Conservation (phyloP, 768 basidiomycete species). For the Lentinus brumalis region DNA sequence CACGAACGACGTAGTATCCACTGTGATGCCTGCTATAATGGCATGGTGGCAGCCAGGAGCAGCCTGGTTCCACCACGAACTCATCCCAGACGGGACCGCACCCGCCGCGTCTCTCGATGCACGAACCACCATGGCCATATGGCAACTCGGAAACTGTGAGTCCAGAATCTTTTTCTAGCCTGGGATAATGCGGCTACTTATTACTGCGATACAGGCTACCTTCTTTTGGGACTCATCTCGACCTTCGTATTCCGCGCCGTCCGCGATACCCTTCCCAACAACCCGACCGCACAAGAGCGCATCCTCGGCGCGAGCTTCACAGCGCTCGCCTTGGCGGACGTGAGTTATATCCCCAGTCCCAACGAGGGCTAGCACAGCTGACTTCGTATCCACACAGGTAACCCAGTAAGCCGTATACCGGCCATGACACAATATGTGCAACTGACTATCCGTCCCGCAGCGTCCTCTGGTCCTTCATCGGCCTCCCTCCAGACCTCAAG, state of each 20-base stretch:
- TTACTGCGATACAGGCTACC: slow-evolving; percentile 47
- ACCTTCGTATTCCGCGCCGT: slow-evolving; percentile 69
- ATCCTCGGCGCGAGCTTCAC: slow-evolving; percentile 64
- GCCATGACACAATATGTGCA: neutral
- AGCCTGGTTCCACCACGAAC: slow-evolving; percentile 66
- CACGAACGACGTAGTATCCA: slow-evolving; percentile 41
- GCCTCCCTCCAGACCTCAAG: slow-evolving; percentile 57
- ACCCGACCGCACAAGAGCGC: slow-evolving; percentile 66
- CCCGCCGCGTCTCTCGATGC: slow-evolving; percentile 38
- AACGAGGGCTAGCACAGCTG: slow-evolving; percentile 3
- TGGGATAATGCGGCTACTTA: neutral
- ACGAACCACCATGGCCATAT: slow-evolving; percentile 60
- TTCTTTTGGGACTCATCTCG: slow-evolving; percentile 64
- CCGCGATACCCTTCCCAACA: slow-evolving; percentile 56
- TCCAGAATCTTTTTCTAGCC: neutral
- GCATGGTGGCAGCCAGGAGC: slow-evolving; percentile 62
- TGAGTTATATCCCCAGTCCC: slow-evolving; percentile 36
- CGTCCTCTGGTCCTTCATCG: slow-evolving; percentile 55
- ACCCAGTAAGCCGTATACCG: slow-evolving; percentile 51
- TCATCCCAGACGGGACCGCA: slow-evolving; percentile 52
- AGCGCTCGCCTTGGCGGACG: slow-evolving; percentile 71
- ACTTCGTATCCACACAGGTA: slow-evolving; percentile 38
- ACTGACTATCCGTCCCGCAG: slow-evolving; percentile 35
- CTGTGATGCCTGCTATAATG: slow-evolving; percentile 50
- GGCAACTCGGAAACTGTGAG: slow-evolving; percentile 70